Percentiles rank a stretch among this genome's conserved stretches.
phyloP scores from a whole-genome alignment of 2,329 filamentous ascomycete genomes.

The Aspergillus alliaceus region DNA sequence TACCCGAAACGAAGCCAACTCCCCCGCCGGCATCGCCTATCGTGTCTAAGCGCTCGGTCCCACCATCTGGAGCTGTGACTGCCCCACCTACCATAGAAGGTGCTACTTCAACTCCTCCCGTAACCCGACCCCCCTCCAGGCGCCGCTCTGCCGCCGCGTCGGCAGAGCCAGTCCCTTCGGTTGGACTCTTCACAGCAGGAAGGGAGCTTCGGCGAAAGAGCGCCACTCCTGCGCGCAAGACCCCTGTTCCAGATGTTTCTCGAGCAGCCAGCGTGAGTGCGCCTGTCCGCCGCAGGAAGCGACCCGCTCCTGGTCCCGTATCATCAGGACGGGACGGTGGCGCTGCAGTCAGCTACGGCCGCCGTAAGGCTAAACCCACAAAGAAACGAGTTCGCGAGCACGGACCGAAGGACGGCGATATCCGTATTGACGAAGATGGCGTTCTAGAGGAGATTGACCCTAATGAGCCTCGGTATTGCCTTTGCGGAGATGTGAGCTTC shows the following conservation, averaged over 20 bases:
- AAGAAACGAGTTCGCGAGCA: conserved; percentile 47
- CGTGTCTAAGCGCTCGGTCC: conserved; percentile 23
- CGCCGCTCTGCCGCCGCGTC: conserved; percentile 29
- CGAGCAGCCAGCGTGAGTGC: conserved; percentile 35
- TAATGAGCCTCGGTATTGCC: conserved; percentile 63
- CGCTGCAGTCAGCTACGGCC: conserved; percentile 62
- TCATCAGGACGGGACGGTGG: conserved; percentile 59
- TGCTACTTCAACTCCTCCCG: conserved; percentile 27
- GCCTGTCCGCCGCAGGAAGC: conserved; percentile 52
- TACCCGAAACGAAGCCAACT: conserved; percentile 19
- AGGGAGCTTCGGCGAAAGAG: conserved; percentile 44
- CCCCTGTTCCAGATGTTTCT: conserved; percentile 43
- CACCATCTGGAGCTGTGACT: conserved; percentile 1
- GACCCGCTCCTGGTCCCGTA: conserved; percentile 61
- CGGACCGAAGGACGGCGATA: conserved; percentile 29
- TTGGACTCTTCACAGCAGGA: conserved; percentile 15
- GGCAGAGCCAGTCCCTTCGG: conserved; percentile 24
- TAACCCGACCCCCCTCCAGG: conserved; percentile 35
- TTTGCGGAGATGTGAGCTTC: conserved; percentile 64
- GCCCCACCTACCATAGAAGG: not conserved
- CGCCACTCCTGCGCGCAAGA: conserved; percentile 40
- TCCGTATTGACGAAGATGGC: conserved; percentile 49
- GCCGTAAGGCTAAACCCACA: conserved; percentile 55
- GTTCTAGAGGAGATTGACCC: conserved; percentile 57
- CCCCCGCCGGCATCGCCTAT: conserved; percentile 22